Evolutionary conservation across 768 basidiomycete genomes (phyloP).

Genomic region (Leccinellum luteum): DNA sequence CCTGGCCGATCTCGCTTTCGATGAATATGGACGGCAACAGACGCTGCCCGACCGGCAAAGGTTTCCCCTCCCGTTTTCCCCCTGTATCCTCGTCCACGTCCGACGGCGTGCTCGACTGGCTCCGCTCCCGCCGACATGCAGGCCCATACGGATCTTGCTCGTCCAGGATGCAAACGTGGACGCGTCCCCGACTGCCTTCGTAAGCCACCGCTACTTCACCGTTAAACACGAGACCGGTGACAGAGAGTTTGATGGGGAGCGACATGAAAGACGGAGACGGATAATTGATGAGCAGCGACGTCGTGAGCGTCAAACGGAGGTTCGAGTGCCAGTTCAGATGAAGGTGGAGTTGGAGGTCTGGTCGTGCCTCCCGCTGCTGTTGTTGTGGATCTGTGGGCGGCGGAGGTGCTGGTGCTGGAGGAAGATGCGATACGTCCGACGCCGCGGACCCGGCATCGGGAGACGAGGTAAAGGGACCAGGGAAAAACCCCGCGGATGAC

Average conservation of each 20-base stretch:
- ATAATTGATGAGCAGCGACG: conserved; percentile 94
- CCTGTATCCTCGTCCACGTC: conserved; percentile 60
- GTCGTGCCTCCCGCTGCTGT: conserved; percentile 22
- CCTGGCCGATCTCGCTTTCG: conserved; percentile 95
- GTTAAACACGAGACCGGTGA: conserved; percentile 83
- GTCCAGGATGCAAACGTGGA: conserved; percentile 89
- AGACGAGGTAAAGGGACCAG: conserved; percentile 33
- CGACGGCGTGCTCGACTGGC: conserved; percentile 51
- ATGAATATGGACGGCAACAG: conserved; percentile 85
- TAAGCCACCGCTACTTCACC: conserved; percentile 91
- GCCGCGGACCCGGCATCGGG: conserved; percentile 17
- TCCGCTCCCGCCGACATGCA: conserved; percentile 51
- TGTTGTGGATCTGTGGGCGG: conserved; percentile 27
- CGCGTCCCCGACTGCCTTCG: conserved; percentile 73
- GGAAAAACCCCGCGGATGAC: conserved; percentile 26
- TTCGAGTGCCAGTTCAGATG: conserved; percentile 85
- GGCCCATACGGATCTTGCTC: conserved; percentile 85
- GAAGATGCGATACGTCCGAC: neutral
- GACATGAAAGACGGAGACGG: conserved; percentile 97
- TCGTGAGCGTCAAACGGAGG: conserved; percentile 83
- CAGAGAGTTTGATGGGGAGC: conserved; percentile 89
- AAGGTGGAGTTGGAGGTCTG: conserved; percentile 88
- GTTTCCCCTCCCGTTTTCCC: conserved; percentile 53
- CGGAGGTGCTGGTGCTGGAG: neutral
- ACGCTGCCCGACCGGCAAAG: conserved; percentile 76